A percentile compares a stretch with the other conserved stretches of the same genome.
Conservation (phyloP, 495 filamentous ascomycete species). For the Bathelium albidoporum region DNA sequence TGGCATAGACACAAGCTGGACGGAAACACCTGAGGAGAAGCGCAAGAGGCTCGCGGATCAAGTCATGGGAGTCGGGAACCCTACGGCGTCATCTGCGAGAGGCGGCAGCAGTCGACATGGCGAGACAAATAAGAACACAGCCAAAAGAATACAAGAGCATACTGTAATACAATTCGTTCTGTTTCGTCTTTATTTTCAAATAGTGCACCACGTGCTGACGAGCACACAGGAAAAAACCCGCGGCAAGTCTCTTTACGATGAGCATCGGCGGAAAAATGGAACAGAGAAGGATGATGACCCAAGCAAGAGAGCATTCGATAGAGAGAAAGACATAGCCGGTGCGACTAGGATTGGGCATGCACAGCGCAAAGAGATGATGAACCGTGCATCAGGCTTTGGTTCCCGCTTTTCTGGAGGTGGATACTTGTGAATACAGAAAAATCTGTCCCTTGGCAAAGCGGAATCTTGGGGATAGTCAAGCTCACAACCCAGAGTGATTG, state of each 20-base stretch:
- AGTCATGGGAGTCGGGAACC: slow-evolving; percentile 61
- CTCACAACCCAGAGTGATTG: not conserved
- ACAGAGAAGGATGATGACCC: slow-evolving; percentile 76
- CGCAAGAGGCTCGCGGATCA: slow-evolving; percentile 68
- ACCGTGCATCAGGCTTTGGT: slow-evolving; percentile 71
- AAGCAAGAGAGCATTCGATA: slow-evolving; percentile 76
- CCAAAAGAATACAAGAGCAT: slow-evolving; percentile 47
- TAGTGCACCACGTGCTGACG: slow-evolving; percentile 6
- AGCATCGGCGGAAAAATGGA: slow-evolving; percentile 39
- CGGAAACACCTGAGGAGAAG: slow-evolving; percentile 85
- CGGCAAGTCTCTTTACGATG: slow-evolving; percentile 53
- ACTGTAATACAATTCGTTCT: slow-evolving; percentile 32
- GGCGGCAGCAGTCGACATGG: slow-evolving; percentile 1
- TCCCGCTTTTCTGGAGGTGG: slow-evolving; percentile 71
- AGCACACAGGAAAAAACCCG: slow-evolving; percentile 46
- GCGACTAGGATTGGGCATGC: slow-evolving; percentile 60
- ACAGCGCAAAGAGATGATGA: slow-evolving; percentile 70
- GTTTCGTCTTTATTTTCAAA: slow-evolving; percentile 1
- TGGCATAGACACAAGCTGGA: slow-evolving; percentile 62
- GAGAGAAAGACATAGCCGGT: slow-evolving; percentile 86
- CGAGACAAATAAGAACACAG: slow-evolving; percentile 35
- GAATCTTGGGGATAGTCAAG: not conserved
- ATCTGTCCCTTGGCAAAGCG: not conserved
- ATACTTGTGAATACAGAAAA: slow-evolving; percentile 44
- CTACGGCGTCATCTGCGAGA: slow-evolving; percentile 26